Conservation (phyloP, 768 basidiomycete species). For the Agaricus subrufescens region DNA sequence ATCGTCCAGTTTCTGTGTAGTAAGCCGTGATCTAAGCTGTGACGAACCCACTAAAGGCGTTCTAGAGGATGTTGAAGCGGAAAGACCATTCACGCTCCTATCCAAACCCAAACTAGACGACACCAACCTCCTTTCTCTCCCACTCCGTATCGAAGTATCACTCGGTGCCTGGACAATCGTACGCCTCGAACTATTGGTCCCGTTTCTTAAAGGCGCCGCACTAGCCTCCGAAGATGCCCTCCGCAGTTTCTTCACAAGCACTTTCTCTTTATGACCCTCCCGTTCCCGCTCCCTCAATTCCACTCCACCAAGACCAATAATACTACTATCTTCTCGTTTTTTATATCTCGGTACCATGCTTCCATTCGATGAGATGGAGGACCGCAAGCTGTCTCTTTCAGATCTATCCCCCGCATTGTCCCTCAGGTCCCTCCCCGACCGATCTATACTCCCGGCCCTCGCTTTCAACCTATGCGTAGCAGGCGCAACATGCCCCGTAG, state of each 20-base stretch:
- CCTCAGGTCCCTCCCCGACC: background rate
- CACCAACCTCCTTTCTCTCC: constrained; percentile 6
- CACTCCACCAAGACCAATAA: background rate
- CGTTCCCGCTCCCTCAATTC: constrained; percentile 6
- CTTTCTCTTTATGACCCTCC: constrained; percentile 1
- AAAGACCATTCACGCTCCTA: background rate
- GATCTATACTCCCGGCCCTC: constrained; percentile 10
- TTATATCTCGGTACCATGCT: constrained; percentile 2
- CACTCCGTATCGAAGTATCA: background rate
- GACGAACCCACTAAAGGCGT: background rate
- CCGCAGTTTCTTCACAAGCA: constrained; percentile 12
- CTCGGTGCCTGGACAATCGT: background rate
- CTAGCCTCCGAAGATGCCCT: constrained; percentile 11
- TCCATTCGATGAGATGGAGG: background rate
- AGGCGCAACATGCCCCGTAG: background rate
- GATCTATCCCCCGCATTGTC: background rate
- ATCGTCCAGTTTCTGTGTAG: constrained; percentile 8
- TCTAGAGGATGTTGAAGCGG: background rate
- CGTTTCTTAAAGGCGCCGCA: constrained; percentile 13
- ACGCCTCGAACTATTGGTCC: constrained; percentile 13
- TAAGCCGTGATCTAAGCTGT: background rate
- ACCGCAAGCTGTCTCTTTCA: constrained; percentile 5
- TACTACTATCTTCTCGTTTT: background rate
- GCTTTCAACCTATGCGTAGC: constrained; percentile 9
- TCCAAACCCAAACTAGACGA: background rate